These are phyloP conservation scores for Clarireedia paspali DNA, from an alignment of 2,329 filamentous ascomycete genomes.

Conservation along the genomic window DNA sequence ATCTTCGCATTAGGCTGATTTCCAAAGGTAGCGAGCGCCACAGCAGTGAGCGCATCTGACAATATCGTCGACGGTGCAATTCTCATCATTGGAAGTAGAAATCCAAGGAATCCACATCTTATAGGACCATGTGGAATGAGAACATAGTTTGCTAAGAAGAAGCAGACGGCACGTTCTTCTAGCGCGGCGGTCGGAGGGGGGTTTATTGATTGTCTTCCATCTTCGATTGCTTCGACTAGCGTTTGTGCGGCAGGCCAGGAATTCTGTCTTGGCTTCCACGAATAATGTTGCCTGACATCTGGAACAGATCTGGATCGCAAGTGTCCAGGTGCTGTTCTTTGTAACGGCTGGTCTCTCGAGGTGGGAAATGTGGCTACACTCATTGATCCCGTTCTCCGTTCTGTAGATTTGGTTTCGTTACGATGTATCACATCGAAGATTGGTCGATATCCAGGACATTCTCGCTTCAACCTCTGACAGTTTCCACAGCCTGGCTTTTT, in stretches of 20 bases:
- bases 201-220: neutral
- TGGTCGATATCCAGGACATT: slow-evolving; percentile 7
- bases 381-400: neutral
- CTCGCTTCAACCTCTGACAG: slow-evolving; percentile 3
- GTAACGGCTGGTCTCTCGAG: neutral
- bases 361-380: too few relatives aligned
- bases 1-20: slow-evolving; percentile 8
- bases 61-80: neutral
- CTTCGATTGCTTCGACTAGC: slow-evolving; percentile 2
- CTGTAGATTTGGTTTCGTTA: neutral
- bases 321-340: neutral
- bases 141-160: slow-evolving; percentile 8
- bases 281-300: neutral
- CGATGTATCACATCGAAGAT: slow-evolving; percentile 2
- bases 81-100: slow-evolving; percentile 6
- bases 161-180: slow-evolving; percentile 7
- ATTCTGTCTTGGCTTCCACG: neutral
- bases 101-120: slow-evolving; percentile 2
- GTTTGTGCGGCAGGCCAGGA: neutral
- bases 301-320: neutral
- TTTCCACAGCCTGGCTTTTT: slow-evolving; percentile 21
- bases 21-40: slow-evolving; percentile 4
- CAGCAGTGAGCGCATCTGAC: neutral
- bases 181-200: slow-evolving; percentile 2
- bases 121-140: slow-evolving; percentile 1